Evolutionary conservation across 768 basidiomycete species (phyloP).

Genomic region (Austroboletus eburneus): DNA sequence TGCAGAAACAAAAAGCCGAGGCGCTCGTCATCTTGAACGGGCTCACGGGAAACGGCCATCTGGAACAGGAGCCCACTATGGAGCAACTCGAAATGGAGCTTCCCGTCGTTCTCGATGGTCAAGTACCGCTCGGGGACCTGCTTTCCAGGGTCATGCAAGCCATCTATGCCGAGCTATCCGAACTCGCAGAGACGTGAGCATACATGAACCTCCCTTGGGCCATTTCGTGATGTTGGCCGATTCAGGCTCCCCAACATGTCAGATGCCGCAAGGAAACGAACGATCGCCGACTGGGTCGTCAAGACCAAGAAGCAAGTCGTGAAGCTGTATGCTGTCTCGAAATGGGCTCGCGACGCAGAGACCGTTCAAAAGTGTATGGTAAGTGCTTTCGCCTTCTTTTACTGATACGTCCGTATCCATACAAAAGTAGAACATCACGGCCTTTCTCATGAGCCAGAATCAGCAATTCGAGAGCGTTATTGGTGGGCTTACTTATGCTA

Average conservation of each 20-base stretch:
- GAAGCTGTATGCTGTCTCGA: constrained; percentile 80
- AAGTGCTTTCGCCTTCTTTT: constrained; percentile 3
- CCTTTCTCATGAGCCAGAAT: constrained; percentile 83
- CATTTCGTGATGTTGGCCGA: constrained; percentile 1
- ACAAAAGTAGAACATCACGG: constrained; percentile 67
- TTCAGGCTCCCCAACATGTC: constrained; percentile 77
- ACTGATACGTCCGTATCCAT: background rate
- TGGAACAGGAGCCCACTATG: constrained; percentile 36
- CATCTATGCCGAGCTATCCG: constrained; percentile 78
- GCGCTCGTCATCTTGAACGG: constrained; percentile 28
- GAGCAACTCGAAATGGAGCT: constrained; percentile 72
- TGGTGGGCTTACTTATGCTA: constrained; percentile 55
- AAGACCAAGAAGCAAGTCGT: constrained; percentile 86
- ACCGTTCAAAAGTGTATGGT: constrained; percentile 89
- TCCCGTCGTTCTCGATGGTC: constrained; percentile 67
- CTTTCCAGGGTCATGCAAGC: constrained; percentile 74
- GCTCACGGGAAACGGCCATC: constrained; percentile 31
- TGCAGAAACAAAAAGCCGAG: constrained; percentile 29
- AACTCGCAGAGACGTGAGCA: constrained; percentile 81
- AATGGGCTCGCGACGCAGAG: constrained; percentile 83
- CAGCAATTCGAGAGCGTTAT: constrained; percentile 75
- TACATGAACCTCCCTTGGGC: background rate
- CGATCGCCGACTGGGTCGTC: constrained; percentile 86
- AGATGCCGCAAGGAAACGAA: constrained; percentile 73
- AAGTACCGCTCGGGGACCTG: constrained; percentile 68